Base-by-base conservation (phyloP, 306 rosid genomes). In the Vicia sativa region DNA sequence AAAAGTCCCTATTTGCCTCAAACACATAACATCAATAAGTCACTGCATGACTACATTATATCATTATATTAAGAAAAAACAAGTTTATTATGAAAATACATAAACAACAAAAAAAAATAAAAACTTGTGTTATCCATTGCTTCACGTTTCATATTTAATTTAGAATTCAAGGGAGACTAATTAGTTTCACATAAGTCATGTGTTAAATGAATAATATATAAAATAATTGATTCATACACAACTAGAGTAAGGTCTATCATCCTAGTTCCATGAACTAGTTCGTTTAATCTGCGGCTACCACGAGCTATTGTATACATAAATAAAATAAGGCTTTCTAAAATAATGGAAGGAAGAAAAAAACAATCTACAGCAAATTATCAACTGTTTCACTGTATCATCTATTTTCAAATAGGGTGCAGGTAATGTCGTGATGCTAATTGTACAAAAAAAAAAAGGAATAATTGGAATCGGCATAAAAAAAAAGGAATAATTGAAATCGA, bases 1-100 rank as follows among this genome's bases (percentile, higher is more conserved):
- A 89, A 67, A 60, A 70, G 37, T 44, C 81, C 86, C 85, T 81
- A 29, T 38, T 55, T 26, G 28, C 56, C 68, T 39, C 44, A 60
- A 9, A 8, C 62, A 8, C 53, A 41, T 15, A 16, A 52, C 26
- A 64, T 48, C 57, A 62, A 62, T 55, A 55, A 4, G 16, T 3
- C 52, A 48, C 14, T 38, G 58, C 54, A 8, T 10, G 19, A 15
- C 23, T 46, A 7, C 14, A 4, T 45, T 9, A 38, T 38, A 38
- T 38, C 14, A 4, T 45, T 9, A 38, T 38, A 38, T 38, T 38
- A 38, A 39, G 38, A 34, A 34, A 34, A 7, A 34, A 34, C 38
- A 14, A 46, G 23, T 46, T 42, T 43, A 13, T 43, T 43, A 5
- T 43, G 48, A 6, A 43, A 13, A 13, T 1, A 43, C n/a, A 43